phyloP scores from a whole-genome alignment of 495 filamentous ascomycete genomes.

The Penicillium taxi region DNA sequence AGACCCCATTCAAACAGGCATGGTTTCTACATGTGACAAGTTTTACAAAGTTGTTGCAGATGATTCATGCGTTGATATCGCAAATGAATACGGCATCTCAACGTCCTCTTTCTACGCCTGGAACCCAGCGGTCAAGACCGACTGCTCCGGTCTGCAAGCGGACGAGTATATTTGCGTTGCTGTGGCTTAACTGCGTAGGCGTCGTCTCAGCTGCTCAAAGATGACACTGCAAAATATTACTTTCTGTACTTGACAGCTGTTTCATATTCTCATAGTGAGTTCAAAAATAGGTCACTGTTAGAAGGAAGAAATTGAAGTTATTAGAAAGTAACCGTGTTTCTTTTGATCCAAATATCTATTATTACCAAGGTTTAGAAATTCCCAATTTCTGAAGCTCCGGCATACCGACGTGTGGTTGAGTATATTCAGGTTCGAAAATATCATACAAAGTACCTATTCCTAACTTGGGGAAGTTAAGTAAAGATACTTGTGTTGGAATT shows the following conservation, averaged over 20 bases:
- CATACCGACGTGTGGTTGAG: constrained; percentile 7
- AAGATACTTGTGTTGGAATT: constrained; percentile 6
- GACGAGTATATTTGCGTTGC: constrained; percentile 1
- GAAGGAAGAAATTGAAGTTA: no score
- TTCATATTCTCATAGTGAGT: no score
- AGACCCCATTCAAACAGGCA: background rate
- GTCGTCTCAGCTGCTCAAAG: no score
- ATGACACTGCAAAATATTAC: no score
- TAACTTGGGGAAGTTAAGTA: constrained; percentile 6
- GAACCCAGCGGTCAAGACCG: constrained; percentile 4
- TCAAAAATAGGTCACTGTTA: no score
- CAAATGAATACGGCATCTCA: constrained; percentile 4
- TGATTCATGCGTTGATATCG: constrained; percentile 10
- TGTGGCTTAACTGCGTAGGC: no score
- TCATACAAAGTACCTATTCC: constrained; percentile 9
- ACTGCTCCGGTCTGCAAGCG: constrained; percentile 4
- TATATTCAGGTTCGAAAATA: constrained; percentile 12
- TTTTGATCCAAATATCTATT: no score
- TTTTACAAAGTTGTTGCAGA: background rate
- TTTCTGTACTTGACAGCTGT: no score
- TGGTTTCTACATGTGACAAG: background rate
- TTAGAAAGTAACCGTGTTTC: no score
- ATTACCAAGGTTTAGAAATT: no score
- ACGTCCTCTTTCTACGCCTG: constrained; percentile 5
- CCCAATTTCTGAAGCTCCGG: constrained; percentile 4